Base-by-base conservation (phyloP, 2,329 filamentous ascomycete species). In the Lomentospora prolificans region DNA sequence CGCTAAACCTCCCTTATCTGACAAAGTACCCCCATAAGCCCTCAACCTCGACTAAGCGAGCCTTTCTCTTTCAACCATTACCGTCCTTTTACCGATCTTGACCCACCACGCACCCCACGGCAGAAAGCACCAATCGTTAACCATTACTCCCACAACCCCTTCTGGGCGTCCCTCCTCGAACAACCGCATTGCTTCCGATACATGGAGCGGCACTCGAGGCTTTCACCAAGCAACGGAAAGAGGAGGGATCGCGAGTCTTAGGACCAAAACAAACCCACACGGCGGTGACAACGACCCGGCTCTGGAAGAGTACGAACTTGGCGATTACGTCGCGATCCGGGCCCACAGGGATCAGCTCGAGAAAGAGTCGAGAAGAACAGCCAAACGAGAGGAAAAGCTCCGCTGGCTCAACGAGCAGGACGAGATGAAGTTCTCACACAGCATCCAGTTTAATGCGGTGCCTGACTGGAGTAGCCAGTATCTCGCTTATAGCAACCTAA, bases 351-450 rank as follows among this genome's bases (percentile, higher is more conserved):
- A 66, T 57, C 60, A 58, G 39, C 60, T 64, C 58, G 66, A 68
- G 30, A 65, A 64, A 55, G 67, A 72, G 57, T 60, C 62, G 36
- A 69, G 67, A 55, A 65, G 63, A 61, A 66, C 60, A 59, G 62
- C 66, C 19, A 84, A 80, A 69, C 73, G 77, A 65, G 71, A 72
- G 62, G 75, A 79, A 69, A 90, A 90, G 76, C 79, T 82, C 69
- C 75, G 76, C 66, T 81, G 81, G 78, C 84, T 91, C 64, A 81
- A 88, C 64, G 77, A 85, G 63, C 81, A 78, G 62, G 85, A 87
- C 83, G 89, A 90, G 67, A 99, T 99, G 94, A 97, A 97, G 85
- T 99, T 99, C 79, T 97, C 92, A 17, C 94, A 99, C 71, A 97
- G 92, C 73, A 86, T 99, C 64, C 94, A 99, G 77, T 99, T 99